Percentiles rank a stretch among this genome's conserved stretches.
phyloP scores from a whole-genome alignment of 306 rosid genomes.

The Cicer arietinum region DNA sequence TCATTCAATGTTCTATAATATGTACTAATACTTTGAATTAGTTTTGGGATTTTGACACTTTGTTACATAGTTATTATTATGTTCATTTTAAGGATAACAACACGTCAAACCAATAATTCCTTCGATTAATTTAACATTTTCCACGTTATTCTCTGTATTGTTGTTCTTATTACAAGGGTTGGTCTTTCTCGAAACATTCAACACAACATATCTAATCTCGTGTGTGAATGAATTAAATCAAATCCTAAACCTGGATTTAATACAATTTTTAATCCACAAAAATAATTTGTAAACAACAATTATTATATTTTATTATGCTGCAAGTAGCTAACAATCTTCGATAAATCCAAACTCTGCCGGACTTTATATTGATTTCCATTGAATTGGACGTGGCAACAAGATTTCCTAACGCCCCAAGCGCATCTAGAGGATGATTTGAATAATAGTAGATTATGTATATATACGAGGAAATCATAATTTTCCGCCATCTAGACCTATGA shows the following conservation, averaged over 20 bases:
- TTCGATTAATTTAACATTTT: constrained; percentile 26
- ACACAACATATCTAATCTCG: not conserved
- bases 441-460: not conserved
- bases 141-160: not conserved
- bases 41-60: constrained; percentile 18
- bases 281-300: not conserved
- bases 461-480: too few relatives aligned
- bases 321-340: not conserved
- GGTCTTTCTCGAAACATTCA: constrained; percentile 12
- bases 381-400: constrained; percentile 31
- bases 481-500: too few relatives aligned
- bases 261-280: not conserved
- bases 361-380: constrained; percentile 5
- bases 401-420: not conserved
- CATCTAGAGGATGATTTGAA: not conserved
- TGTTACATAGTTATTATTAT: not conserved
- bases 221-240: constrained; percentile 23
- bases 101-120: constrained; percentile 28
- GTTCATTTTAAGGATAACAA: constrained; percentile 40
- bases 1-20: constrained; percentile 37
- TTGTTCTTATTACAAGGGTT: constrained; percentile 11
- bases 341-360: constrained; percentile 40
- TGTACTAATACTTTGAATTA: not conserved
- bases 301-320: not conserved
- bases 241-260: not conserved